Percentiles rank a stretch among this genome's conserved stretches.
Conservation (phyloP, 169 alveolate genomes). For the Perkinsus chesapeaki region DNA sequence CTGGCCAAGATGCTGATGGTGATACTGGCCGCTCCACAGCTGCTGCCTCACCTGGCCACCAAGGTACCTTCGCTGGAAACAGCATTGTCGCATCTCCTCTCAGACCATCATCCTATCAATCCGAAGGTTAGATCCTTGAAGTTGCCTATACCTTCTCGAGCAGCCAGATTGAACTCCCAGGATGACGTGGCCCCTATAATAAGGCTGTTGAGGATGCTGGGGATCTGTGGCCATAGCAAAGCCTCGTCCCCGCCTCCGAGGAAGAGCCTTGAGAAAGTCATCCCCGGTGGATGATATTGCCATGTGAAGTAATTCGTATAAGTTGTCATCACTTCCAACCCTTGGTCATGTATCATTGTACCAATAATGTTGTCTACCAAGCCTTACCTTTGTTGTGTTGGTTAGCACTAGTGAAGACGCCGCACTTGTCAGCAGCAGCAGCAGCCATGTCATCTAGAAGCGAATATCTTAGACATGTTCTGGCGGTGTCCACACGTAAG, state of each 20-base stretch:
- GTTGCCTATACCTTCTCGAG: not conserved
- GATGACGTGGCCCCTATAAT: not conserved
- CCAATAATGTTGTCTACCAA: not conserved
- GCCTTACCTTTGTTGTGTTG: not conserved
- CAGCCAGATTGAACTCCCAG: not conserved
- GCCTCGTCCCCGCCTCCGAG: not conserved
- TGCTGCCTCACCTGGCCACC: not conserved
- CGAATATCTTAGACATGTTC: not conserved
- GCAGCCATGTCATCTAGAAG: not conserved
- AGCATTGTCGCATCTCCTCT: too few species aligned
- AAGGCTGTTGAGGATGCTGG: not conserved
- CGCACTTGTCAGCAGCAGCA: too few species aligned
- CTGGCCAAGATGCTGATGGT: not conserved
- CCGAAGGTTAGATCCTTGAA: not conserved
- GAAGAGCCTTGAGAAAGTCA: not conserved
- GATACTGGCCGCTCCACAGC: not conserved
- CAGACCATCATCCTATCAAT: not conserved
- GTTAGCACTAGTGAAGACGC: not conserved
- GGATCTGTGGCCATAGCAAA: not conserved
- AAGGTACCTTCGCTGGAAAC: not conserved
- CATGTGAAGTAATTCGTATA: not conserved
- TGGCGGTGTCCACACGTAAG: not conserved
- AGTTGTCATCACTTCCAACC: too few species aligned
- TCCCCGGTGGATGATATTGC: not conserved
- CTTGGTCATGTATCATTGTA: not conserved